Percentiles rank a stretch among this genome's conserved stretches.
Evolutionary conservation across 768 basidiomycete species (phyloP).

Genomic region (Crepidotus variabilis): DNA sequence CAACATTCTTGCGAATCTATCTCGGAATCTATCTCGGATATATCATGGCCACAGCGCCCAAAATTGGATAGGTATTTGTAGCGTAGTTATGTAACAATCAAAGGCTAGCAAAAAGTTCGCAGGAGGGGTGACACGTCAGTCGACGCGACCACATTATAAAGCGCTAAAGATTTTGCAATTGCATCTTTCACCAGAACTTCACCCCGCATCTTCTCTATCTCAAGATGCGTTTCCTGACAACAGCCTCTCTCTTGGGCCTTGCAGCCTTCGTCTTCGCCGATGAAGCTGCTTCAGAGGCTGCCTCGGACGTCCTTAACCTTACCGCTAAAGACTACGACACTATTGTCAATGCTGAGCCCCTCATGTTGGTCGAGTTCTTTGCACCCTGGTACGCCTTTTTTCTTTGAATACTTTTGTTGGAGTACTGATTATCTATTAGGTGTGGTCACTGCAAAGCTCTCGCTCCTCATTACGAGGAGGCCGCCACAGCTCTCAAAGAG

Average conservation of each 20-base stretch:
- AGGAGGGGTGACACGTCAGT: slow-evolving; percentile 48
- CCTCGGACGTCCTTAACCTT: slow-evolving; percentile 82
- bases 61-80: slow-evolving; percentile 5
- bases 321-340: slow-evolving; percentile 67
- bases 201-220: slow-evolving; percentile 20
- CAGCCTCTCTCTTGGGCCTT: slow-evolving; percentile 49
- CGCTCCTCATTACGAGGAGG: slow-evolving; percentile 91
- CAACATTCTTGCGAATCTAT: neutral
- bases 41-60: neutral
- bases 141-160: slow-evolving; percentile 10
- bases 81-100: slow-evolving; percentile 17
- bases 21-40: slow-evolving; percentile 10
- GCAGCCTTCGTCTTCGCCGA: slow-evolving; percentile 47
- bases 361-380: slow-evolving; percentile 94
- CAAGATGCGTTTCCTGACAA: slow-evolving; percentile 65
- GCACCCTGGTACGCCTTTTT: slow-evolving; percentile 63
- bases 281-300: slow-evolving; percentile 50
- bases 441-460: slow-evolving; percentile 96
- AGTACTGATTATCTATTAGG: slow-evolving; percentile 36
- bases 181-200: slow-evolving; percentile 23
- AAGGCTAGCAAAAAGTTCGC: neutral
- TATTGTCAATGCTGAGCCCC: slow-evolving; percentile 57
- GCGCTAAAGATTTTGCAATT: neutral
- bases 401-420: neutral
- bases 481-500: slow-evolving; percentile 89